phyloP scores from a whole-genome alignment of 495 filamentous ascomycete genomes.

The Chaetomium tenue region DNA sequence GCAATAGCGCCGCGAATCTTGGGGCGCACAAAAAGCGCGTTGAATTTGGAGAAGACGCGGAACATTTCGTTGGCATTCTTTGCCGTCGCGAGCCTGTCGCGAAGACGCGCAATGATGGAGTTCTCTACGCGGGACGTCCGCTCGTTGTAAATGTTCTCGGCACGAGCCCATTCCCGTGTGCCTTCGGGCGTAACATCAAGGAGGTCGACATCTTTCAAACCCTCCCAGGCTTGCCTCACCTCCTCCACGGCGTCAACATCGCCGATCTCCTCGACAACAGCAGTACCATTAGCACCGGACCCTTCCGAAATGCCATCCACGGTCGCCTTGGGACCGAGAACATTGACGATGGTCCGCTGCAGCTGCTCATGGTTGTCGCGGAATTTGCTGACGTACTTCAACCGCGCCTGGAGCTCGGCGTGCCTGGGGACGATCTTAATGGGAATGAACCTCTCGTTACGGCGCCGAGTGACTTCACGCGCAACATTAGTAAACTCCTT shows the following conservation, averaged over 20 bases:
- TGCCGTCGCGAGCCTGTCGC: conserved; percentile 90
- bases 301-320: conserved; percentile 51
- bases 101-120: conserved; percentile 91
- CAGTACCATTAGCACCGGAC: conserved; percentile 57
- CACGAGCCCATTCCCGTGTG: conserved; percentile 84
- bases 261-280: conserved; percentile 87
- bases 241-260: conserved; percentile 98
- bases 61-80: conserved; percentile 99
- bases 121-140: conserved; percentile 95
- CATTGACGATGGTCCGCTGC: conserved; percentile 90
- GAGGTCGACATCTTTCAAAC: conserved; percentile 89
- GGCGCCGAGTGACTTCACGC: conserved; percentile 82
- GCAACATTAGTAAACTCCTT: conserved; percentile 98
- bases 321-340: conserved; percentile 70
- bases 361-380: conserved; percentile 95
- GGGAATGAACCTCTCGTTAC: conserved; percentile 95
- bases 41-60: conserved; percentile 98
- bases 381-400: conserved; percentile 93
- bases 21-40: conserved; percentile 93
- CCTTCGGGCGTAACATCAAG: conserved; percentile 88
- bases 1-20: conserved; percentile 97
- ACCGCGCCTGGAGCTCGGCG: conserved; percentile 76
- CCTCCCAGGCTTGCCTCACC: conserved; percentile 89
- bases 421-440: conserved; percentile 91
- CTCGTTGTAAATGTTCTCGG: conserved; percentile 94